phyloP scores from a whole-genome alignment of 176 grass and related monocot genomes.

The Tuctoria greenei region DNA sequence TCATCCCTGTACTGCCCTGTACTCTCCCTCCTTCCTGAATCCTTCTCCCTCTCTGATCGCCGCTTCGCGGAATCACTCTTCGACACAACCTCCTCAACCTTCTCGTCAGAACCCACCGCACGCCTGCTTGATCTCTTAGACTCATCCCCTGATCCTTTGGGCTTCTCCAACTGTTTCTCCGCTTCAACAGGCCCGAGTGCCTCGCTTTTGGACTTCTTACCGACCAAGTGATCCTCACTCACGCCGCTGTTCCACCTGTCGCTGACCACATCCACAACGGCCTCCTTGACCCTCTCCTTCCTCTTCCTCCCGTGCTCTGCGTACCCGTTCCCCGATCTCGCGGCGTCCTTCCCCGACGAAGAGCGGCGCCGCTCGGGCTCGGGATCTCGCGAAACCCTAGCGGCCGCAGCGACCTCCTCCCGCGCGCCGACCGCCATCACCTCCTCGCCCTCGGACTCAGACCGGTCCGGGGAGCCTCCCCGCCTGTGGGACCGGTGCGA shows the following conservation, averaged over 20 bases:
- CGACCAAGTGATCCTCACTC: slow-evolving; percentile 57
- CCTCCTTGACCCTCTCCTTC: slow-evolving; percentile 70
- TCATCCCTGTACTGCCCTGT: slow-evolving; percentile 62
- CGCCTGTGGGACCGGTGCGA: slow-evolving; percentile 90
- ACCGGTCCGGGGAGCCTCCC: slow-evolving; percentile 62
- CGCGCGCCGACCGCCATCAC: slow-evolving; percentile 37
- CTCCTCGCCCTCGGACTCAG: slow-evolving; percentile 77
- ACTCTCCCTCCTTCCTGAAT: slow-evolving; percentile 61
- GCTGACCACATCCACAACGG: slow-evolving; percentile 54
- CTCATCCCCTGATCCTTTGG: slow-evolving; percentile 63
- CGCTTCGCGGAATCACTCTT: slow-evolving; percentile 56
- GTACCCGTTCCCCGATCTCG: slow-evolving; percentile 55
- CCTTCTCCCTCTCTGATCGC: slow-evolving; percentile 54
- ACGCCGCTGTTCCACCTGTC: slow-evolving; percentile 89
- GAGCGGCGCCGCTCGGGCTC: slow-evolving; percentile 71
- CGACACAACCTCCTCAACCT: slow-evolving; percentile 43
- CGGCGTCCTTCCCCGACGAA: slow-evolving; percentile 50
- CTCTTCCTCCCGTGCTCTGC: slow-evolving; percentile 82
- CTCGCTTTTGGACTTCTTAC: slow-evolving; percentile 74
- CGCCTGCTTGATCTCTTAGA: slow-evolving; percentile 64
- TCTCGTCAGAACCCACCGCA: slow-evolving; percentile 33
- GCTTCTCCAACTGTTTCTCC: slow-evolving; percentile 59
- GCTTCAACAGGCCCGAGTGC: slow-evolving; percentile 54
- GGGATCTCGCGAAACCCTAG: slow-evolving; percentile 84
- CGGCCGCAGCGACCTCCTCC: slow-evolving; percentile 47